Evolutionary conservation across 305 asterid species (phyloP).

Genomic region (Striga hermonthica): DNA sequence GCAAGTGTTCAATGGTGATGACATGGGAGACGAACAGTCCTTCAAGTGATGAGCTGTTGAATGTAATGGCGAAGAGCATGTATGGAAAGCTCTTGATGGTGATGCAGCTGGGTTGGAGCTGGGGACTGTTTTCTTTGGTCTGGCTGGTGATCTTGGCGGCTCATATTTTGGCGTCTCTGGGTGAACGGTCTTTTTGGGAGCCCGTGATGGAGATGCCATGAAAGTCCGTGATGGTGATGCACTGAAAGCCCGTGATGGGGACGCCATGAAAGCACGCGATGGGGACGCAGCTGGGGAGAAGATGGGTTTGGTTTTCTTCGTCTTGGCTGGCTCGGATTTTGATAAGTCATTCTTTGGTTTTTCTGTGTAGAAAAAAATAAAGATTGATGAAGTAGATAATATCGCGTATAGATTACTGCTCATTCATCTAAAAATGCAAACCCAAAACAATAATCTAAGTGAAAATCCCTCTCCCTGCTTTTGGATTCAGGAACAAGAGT

Average conservation of each 20-base stretch:
- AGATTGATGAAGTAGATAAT: background rate
- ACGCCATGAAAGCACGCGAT: conserved; percentile 8
- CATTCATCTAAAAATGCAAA: no score
- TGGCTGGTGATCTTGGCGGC: conserved; percentile 41
- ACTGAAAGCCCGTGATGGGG: conserved; percentile 10
- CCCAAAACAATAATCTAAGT: no score
- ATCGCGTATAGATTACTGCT: no score
- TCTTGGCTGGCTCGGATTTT: conserved; percentile 33
- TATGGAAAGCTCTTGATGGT: conserved; percentile 35
- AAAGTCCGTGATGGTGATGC: conserved; percentile 8
- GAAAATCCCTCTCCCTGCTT: no score
- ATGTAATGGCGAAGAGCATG: conserved; percentile 39
- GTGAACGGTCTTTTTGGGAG: conserved; percentile 8
- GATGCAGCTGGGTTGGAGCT: conserved; percentile 37
- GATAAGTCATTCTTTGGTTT: conserved; percentile 19
- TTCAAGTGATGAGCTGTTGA: conserved; percentile 25
- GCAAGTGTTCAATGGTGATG: conserved; percentile 48
- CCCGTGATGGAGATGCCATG: conserved; percentile 10
- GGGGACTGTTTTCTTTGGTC: conserved; percentile 30
- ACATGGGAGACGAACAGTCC: conserved; percentile 41
- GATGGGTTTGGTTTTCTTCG: conserved; percentile 23
- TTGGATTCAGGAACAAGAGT: no score
- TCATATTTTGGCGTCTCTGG: conserved; percentile 32
- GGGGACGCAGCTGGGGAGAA: conserved; percentile 29
- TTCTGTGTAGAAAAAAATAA: conserved; percentile 32